Conservation (phyloP, 2,329 filamentous ascomycete genomes). For the Eurotiales sp. region DNA sequence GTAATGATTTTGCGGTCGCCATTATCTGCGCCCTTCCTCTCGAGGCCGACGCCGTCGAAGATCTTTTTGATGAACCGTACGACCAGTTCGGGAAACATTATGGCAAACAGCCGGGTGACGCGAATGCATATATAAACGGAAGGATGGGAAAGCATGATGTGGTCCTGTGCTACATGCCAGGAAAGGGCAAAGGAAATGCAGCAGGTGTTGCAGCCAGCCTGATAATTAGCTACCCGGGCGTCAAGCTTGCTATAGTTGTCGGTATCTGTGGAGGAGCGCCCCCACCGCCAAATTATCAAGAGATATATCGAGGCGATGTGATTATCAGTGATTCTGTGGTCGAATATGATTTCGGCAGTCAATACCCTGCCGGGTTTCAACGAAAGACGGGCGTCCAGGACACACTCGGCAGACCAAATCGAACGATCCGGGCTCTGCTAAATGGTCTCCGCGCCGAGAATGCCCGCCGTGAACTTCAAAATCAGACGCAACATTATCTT, state of each 20-base stretch:
- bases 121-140: neutral
- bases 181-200: neutral
- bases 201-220: neutral
- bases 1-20: conserved; percentile 3
- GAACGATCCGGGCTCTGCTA: neutral
- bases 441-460: neutral
- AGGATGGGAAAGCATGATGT: neutral
- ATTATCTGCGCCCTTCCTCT: conserved; percentile 4
- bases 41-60: conserved; percentile 7
- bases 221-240: neutral
- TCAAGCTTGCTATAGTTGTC: conserved; percentile 1
- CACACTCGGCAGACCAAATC: neutral
- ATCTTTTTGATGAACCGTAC: neutral
- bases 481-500: neutral
- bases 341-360: conserved; percentile 9
- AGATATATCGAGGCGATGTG: conserved; percentile 5
- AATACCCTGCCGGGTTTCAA: neutral
- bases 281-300: neutral
- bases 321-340: conserved; percentile 2
- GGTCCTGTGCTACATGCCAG: neutral
- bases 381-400: neutral
- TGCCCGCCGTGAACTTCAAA: neutral
- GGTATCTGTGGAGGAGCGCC: conserved; percentile 3
- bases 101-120: neutral
- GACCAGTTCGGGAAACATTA: conserved; percentile 2